Base-by-base conservation (phyloP, 2,329 filamentous ascomycete species). In the Torrubiellomyces zombiae region DNA sequence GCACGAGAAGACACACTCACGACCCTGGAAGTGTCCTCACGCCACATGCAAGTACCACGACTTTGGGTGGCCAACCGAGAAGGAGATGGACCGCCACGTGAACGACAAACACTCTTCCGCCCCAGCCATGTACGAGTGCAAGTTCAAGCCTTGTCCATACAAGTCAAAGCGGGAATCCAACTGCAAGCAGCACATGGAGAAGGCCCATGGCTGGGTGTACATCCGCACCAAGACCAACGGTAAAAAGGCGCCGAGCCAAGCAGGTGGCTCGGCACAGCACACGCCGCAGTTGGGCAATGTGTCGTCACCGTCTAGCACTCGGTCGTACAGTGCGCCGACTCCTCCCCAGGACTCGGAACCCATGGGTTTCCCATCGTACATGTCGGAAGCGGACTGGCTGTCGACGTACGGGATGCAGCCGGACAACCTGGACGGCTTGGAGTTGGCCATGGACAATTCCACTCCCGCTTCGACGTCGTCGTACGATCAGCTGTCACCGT, bases 151-250 rank as follows among this genome's bases (percentile, higher is more conserved):
- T 14, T 95, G 89, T 62, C 73, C 79, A 1, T 95, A 95, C 58
- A 78, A 82, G 44, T 93, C 85, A 8, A 95, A 95, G 63, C 76
- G 85, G 30, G 79, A 93, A 56, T 89, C 79, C 34, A 95, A 95
- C 52, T 91, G 82, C 67, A 94, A 94, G 50, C 86, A 94, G 52
- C 85, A 95, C 55, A 94, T 94, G 85, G 86, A 95, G 58, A 94
- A 94, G 53, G 77, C 81, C 1, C 85, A 95, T 43, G 75, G 75
- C 30, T 93, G 81, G 77, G 63, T 64, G n/a, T 94, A 94, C 39
- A 66, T 85, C 28, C 78, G 86, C 35, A 86, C 82, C 31, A 94
- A 94, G 66, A 85, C 77, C 50, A 93, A 91, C 44, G 78, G 79
- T 46, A 80, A 77, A 55, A 70, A 63, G 47, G 37, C 40, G 18